Base-by-base conservation (phyloP, 768 basidiomycete genomes). In the Xerocomus potaroensis region DNA sequence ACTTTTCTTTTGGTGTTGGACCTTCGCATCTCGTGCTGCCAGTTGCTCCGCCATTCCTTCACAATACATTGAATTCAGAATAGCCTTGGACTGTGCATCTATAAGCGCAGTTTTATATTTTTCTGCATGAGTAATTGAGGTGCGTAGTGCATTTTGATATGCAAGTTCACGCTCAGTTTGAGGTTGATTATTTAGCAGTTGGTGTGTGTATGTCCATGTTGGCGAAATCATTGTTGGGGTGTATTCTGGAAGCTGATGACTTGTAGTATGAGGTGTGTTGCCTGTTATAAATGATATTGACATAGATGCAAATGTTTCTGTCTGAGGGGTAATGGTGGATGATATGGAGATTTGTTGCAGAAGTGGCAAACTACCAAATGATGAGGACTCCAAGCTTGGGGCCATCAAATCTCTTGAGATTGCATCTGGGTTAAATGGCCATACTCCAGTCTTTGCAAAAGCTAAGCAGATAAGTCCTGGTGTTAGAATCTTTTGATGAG, bases 371-470 rank as follows among this genome's bases (percentile, higher is more conserved):
- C 18, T 15, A 12, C 43, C 33, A 8, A 24, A 2, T 1, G 54
- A 43, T 23, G 41, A 31, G 10, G 42, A 43, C 24, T 32, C 42
- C 3, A 42, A 12, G 9, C 62, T 63, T 3, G 65, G 62, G 6
- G 56, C 58, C 54, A 64, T 56, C 48, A 54, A 50, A 7, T 49
- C 45, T 5, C 23, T 18, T 31, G 57, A 53, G 10, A 67, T 41
- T 1, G 53, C 51, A 26, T 45, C 22, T 2, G 60, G 54, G 47
- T 62, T 50, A 45, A 60, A 58, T 23, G 66, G 64, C 22, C 44
- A 47, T 3, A 66, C 45, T 4, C 64, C 63, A 5, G 32, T 43
- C 18, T 33, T 33, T 10, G 8, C 8, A 32, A 42, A 42, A 12
- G 41, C 21, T n/a, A 31, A 10, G 16, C 15, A 14, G 15, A 41